These are phyloP conservation scores for Saccharomycopsis vini DNA, from an alignment of 805 yeast genomes.

Conservation along the genomic window DNA sequence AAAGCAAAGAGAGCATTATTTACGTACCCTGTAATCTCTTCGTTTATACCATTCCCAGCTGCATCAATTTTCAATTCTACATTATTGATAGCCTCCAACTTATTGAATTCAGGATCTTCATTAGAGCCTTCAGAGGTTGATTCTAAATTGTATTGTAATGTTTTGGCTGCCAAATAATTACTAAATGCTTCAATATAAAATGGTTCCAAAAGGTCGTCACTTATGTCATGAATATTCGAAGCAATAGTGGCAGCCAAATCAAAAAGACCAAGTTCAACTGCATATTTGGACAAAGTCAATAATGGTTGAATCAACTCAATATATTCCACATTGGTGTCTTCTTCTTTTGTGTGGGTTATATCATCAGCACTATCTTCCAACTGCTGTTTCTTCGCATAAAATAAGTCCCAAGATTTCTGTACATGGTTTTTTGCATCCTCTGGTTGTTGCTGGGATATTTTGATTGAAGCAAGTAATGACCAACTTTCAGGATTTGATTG, in stretches of 20 bases:
- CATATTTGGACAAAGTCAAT: constrained; percentile 59
- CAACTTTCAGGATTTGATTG: constrained; percentile 65
- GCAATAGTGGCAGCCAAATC: constrained; percentile 64
- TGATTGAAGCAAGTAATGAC: constrained; percentile 74
- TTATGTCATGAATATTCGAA: constrained; percentile 58
- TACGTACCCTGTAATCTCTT: constrained; percentile 10
- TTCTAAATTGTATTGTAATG: constrained; percentile 16
- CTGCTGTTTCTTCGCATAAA: constrained; percentile 39
- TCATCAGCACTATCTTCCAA: constrained; percentile 33
- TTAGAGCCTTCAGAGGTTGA: not conserved
- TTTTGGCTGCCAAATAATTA: constrained; percentile 41
- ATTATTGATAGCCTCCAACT: constrained; percentile 9
- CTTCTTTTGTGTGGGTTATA: constrained; percentile 15
- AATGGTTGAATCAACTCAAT: constrained; percentile 68
- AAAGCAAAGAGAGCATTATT: constrained; percentile 11
- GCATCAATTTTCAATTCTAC: constrained; percentile 4
- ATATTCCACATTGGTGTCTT: constrained; percentile 42
- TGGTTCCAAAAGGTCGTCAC: constrained; percentile 76
- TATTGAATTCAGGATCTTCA: not conserved
- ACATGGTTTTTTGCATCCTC: constrained; percentile 69
- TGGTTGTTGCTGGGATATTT: constrained; percentile 75
- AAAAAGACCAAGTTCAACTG: constrained; percentile 67
- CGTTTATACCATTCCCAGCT: constrained; percentile 13
- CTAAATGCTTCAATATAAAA: constrained; percentile 80
- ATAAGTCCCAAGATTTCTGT: constrained; percentile 62